Evolutionary conservation across 306 rosid genomes (phyloP).

Genomic region (Senna siamea): DNA sequence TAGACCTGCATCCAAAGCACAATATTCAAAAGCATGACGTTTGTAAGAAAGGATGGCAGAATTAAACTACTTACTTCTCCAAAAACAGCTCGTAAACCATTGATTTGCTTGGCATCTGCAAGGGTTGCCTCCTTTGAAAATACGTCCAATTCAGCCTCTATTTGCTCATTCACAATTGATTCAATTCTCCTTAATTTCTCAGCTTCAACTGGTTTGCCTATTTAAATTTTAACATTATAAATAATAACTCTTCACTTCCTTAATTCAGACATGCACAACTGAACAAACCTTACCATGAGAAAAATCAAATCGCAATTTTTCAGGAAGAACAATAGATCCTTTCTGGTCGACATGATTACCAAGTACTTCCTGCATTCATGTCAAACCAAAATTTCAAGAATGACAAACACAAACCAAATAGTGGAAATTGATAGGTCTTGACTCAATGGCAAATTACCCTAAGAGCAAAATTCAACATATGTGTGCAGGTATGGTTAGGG

Average conservation of each 20-base stretch:
- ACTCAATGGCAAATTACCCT: constrained; percentile 56
- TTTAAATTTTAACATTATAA: constrained; percentile 42
- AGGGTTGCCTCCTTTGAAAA: constrained; percentile 75
- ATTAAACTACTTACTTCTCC: constrained; percentile 75
- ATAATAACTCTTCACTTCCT: constrained; percentile 8
- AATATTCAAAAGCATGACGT: constrained; percentile 28
- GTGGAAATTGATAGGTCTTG: constrained; percentile 8
- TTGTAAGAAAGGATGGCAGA: constrained; percentile 31
- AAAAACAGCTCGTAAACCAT: constrained; percentile 95
- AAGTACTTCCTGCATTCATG: constrained; percentile 78
- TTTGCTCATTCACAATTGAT: constrained; percentile 86
- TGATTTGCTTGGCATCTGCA: constrained; percentile 74
- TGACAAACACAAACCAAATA: constrained; percentile 1
- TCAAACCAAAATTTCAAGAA: constrained; percentile 35
- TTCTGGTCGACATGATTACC: constrained; percentile 91
- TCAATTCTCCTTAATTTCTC: constrained; percentile 80
- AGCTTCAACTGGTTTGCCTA: constrained; percentile 90
- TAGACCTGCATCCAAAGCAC: constrained; percentile 66
- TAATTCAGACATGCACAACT: constrained; percentile 26
- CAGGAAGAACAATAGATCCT: constrained; percentile 98
- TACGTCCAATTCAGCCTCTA: constrained; percentile 77
- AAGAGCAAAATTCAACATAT: constrained; percentile 97
- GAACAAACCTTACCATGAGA: constrained; percentile 77
- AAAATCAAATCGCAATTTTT: constrained; percentile 94
- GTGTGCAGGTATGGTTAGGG: constrained; percentile 98